Evolutionary conservation across 768 basidiomycete genomes (phyloP).

Genomic region (Termitomyces sp.): DNA sequence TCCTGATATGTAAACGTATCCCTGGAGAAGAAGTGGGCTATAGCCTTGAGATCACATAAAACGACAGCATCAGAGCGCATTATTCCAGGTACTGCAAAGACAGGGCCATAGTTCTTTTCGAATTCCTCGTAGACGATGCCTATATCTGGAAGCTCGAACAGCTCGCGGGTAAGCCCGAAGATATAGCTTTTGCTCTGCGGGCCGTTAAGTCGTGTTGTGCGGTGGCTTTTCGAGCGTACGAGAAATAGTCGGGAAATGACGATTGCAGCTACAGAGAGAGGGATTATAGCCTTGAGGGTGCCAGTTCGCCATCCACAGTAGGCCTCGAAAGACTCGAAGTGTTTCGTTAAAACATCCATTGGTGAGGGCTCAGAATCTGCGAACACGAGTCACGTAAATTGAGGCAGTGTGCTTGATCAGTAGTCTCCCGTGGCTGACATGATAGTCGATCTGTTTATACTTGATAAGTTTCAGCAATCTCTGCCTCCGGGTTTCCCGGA

Average conservation of each 20-base stretch:
- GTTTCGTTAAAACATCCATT: not conserved
- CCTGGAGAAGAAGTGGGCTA: conserved; percentile 19
- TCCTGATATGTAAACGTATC: conserved; percentile 24
- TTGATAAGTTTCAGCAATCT: too few relatives aligned
- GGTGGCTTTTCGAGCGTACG: not conserved
- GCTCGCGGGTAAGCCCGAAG: conserved; percentile 8
- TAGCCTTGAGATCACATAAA: conserved; percentile 23
- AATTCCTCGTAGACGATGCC: conserved; percentile 19
- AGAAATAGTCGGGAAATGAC: not conserved
- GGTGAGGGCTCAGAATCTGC: not conserved
- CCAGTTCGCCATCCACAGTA: not conserved
- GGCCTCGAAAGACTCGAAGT: not conserved
- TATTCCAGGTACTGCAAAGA: conserved; percentile 15
- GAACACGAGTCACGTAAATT: too few relatives aligned
- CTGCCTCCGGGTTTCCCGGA: not conserved
- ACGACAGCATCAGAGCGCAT: conserved; percentile 20
- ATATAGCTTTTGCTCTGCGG: conserved; percentile 8
- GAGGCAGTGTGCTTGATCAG: too few relatives aligned
- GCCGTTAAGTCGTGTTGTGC: conserved; percentile 6
- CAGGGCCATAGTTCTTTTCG: conserved; percentile 21
- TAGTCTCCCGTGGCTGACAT: too few relatives aligned
- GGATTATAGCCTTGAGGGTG: not conserved
- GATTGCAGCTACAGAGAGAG: conserved; percentile 1
- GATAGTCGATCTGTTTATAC: too few relatives aligned
- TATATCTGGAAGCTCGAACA: conserved; percentile 10